These are phyloP conservation scores for Rubia tinctorum DNA, from an alignment of 305 asterid genomes.

Conservation along the genomic window DNA sequence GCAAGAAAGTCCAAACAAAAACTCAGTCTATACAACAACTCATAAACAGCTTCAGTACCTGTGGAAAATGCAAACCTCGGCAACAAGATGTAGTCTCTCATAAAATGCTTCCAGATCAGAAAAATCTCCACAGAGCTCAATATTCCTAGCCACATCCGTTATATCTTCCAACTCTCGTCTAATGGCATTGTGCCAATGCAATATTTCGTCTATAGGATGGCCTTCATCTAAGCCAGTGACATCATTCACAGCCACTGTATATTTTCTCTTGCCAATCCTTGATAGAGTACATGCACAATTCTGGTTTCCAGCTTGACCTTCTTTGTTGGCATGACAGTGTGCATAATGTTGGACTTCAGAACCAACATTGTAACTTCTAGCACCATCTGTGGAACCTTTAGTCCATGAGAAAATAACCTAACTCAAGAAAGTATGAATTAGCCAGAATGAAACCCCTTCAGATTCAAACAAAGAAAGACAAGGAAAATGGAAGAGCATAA, in stretches of 20 bases:
- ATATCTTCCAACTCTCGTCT: constrained; percentile 35
- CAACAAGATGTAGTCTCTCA: constrained; percentile 40
- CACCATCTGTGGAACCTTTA: constrained; percentile 20
- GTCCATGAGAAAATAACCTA: constrained; percentile 48
- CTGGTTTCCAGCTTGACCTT: constrained; percentile 13
- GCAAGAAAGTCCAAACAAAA: neutral
- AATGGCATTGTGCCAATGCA: constrained; percentile 48
- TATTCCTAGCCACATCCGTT: constrained; percentile 37
- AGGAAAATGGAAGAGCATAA: constrained; percentile 1
- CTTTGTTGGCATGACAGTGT: constrained; percentile 18
- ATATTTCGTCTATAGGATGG: constrained; percentile 42
- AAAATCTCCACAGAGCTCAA: constrained; percentile 39
- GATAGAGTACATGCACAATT: constrained; percentile 28
- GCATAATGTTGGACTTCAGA: constrained; percentile 16
- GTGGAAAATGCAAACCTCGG: constrained; percentile 48
- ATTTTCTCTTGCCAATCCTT: constrained; percentile 33
- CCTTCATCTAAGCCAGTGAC: constrained; percentile 21
- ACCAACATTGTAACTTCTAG: constrained; percentile 19
- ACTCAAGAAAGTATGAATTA: constrained; percentile 13
- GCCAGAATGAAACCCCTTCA: constrained; percentile 2
- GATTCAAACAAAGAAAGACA: neutral
- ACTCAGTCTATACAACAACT: neutral
- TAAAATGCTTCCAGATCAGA: constrained; percentile 35
- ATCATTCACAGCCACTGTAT: constrained; percentile 19
- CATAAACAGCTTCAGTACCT: constrained; percentile 25